phyloP scores from a whole-genome alignment of 192 early-diverging fungal species.

The Umbelopsis sp. region DNA sequence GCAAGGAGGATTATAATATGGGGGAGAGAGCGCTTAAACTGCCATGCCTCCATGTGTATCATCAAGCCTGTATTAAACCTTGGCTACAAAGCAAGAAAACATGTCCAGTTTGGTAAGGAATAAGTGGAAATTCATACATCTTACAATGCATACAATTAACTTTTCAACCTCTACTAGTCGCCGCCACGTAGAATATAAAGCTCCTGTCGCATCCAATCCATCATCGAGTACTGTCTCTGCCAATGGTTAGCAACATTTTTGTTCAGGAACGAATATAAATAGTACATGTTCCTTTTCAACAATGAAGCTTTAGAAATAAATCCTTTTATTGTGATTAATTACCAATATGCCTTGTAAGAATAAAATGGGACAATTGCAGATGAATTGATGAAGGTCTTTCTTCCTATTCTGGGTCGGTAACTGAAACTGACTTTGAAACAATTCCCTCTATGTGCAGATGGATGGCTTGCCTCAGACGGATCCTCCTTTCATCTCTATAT shows the following conservation, averaged over 20 bases:
- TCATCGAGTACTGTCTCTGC: no score
- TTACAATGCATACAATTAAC: no score
- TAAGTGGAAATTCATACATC: background rate
- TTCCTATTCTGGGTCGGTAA: background rate
- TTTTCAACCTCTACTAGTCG: background rate
- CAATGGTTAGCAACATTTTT: no score
- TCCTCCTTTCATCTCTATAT: constrained; percentile 2
- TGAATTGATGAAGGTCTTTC: no score
- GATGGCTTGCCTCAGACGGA: background rate
- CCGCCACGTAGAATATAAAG: background rate
- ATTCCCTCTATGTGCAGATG: background rate
- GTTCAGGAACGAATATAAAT: no score
- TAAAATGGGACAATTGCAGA: background rate
- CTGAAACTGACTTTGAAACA: background rate
- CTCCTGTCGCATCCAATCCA: no score
- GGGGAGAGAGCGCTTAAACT: background rate
- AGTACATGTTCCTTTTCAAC: no score
- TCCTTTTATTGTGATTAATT: no score
- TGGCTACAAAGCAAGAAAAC: background rate
- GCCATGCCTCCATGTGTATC: background rate
- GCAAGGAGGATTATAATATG: background rate
- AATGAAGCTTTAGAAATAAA: no score
- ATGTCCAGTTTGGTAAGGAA: background rate
- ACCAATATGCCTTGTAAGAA: no score
- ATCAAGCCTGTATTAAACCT: background rate